phyloP scores from a whole-genome alignment of 306 rosid species.

The Notholithocarpus densiflorus region DNA sequence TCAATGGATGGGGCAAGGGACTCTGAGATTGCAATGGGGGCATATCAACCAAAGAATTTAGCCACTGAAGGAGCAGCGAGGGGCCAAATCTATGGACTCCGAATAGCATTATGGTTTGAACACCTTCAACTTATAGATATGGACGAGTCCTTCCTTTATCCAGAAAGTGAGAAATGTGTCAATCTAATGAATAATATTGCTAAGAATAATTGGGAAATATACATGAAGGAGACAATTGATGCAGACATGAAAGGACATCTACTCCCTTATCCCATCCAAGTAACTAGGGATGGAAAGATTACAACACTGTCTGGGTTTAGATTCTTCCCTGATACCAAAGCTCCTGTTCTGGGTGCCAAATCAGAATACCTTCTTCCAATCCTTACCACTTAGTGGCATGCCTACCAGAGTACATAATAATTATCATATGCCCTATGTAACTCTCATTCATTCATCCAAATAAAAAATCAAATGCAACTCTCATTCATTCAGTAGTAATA shows the following conservation, averaged over 20 bases:
- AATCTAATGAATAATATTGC: slow-evolving; percentile 13
- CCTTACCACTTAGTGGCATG: slow-evolving; percentile 35
- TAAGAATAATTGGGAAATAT: slow-evolving; percentile 27
- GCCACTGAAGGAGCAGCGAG: slow-evolving; percentile 28
- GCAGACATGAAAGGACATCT: slow-evolving; percentile 31
- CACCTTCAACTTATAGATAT: slow-evolving; percentile 38
- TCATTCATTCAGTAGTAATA: too few species aligned
- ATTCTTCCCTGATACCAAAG: slow-evolving; percentile 52
- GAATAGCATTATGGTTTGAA: slow-evolving; percentile 66
- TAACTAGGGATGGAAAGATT: slow-evolving; percentile 18
- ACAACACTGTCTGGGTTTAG: slow-evolving; percentile 21
- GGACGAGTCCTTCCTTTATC: slow-evolving; percentile 5
- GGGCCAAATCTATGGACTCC: slow-evolving; percentile 60
- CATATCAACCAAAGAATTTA: slow-evolving; percentile 60
- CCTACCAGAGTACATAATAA: too few species aligned
- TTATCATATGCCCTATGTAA: too few species aligned
- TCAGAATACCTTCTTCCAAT: slow-evolving; percentile 35
- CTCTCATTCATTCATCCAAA: too few species aligned
- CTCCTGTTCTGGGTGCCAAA: slow-evolving; percentile 34
- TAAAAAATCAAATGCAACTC: too few species aligned
- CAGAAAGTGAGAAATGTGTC: slow-evolving; percentile 28
- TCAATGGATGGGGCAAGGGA: slow-evolving; percentile 94
- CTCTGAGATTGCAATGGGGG: slow-evolving; percentile 92
- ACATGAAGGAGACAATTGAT: neutral
- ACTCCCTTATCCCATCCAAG: slow-evolving; percentile 45